Base-by-base conservation (phyloP, 2,329 filamentous ascomycete genomes). In the Colletotrichum kahawae region DNA sequence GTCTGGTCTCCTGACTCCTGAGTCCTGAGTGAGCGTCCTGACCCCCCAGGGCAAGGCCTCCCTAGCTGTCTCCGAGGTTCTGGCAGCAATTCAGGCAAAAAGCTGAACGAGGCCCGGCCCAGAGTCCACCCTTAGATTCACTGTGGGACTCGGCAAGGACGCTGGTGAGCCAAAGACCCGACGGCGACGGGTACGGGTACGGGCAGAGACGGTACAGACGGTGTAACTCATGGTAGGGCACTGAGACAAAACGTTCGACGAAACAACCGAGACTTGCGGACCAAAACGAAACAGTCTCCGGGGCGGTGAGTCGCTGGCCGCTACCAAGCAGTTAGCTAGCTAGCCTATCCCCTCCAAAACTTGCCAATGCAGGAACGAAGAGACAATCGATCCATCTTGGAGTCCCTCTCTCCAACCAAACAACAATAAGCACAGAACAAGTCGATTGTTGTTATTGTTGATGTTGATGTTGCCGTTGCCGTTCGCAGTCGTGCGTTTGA, bases 231-330 rank as follows among this genome's bases (percentile, higher is more conserved):
- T 51, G 10, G n/a, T 21, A 51, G 43, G 34, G 33, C 54, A 43
- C 29, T 62, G 38, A 67, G 71, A 67, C 71, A 62, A 56, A 29
- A 71, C 43, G 68, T 57, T 75, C 56, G 38, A 63, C 69, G 68
- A 54, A 54, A 67, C 24, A 36, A n/a, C 68, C 71, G 54, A 71
- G 24, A 66, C 57, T 62, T 54, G 43, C 67, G 66, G 60, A 63
- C 71, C 56, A 72, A 75, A 51, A 72, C 69, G 65, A 65, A 69
- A 51, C 56, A 62, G 54, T 4, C 10, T 29, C 18, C 31, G 29
- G 57, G 29, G 57, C 57, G 57, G 57, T 60, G 57, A 60, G 57
- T 60, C 31, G 29, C 57, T 31, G 57, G 57, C 57, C 57, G 31
- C 57, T 60, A 33, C 43, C 43, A 51, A 21, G 43, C 38, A 18